These are phyloP conservation scores for Hansenula sp. DNA, from an alignment of 1,139 yeast species.

Conservation along the genomic window DNA sequence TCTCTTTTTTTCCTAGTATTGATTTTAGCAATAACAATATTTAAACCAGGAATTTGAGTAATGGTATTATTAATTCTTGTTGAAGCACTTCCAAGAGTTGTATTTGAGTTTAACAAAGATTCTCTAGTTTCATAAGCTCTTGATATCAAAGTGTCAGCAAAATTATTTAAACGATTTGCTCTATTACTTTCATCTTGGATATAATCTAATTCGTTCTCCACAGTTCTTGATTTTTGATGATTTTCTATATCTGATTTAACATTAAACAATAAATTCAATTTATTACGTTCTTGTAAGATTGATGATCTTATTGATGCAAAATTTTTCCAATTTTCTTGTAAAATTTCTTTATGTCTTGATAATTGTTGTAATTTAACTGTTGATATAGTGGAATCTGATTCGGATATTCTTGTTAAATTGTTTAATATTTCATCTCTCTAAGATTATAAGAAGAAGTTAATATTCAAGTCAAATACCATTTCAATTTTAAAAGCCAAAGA, in stretches of 20 bases:
- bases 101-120: conserved; percentile 71
- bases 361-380: conserved; percentile 79
- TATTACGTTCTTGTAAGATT: conserved; percentile 71
- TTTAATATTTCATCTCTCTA: conserved; percentile 37
- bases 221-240: conserved; percentile 27
- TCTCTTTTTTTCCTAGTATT: conserved; percentile 89
- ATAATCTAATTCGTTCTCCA: conserved; percentile 54
- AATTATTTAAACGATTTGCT: conserved; percentile 66
- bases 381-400: conserved; percentile 55
- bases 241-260: conserved; percentile 73
- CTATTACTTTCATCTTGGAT: conserved; percentile 74
- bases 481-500: conserved; percentile 2
- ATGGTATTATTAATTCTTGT: conserved; percentile 58
- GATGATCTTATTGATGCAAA: conserved; percentile 55
- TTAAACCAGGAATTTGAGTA: conserved; percentile 77
- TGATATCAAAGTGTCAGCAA: conserved; percentile 74
- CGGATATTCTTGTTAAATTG: conserved; percentile 41
- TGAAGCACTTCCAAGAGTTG: conserved; percentile 60
- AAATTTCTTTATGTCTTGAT: conserved; percentile 74
- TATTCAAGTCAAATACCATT: too few species aligned
- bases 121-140: conserved; percentile 91
- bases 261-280: conserved; percentile 66
- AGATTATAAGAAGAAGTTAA: too few species aligned
- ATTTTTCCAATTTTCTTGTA: conserved; percentile 66
- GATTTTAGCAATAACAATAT: conserved; percentile 70